Base-by-base conservation (phyloP, 139 green algal genomes). In the Chlorella sp. region DNA sequence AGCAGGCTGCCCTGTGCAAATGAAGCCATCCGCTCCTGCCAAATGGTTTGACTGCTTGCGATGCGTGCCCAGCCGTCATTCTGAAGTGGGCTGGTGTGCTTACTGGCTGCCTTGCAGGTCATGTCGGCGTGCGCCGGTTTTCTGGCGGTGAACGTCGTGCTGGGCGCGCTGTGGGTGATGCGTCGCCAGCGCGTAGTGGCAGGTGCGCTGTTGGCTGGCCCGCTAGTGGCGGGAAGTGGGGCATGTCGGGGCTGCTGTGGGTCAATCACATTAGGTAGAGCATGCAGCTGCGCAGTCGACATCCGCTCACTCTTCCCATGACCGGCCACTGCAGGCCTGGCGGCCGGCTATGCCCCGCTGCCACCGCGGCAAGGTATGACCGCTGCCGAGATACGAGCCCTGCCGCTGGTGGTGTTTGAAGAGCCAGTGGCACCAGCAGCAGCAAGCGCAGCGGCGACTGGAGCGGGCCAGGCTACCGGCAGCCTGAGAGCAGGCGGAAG, bases 91-190 rank as follows among this genome's bases (percentile, higher is more conserved):
- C n/a, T n/a, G n/a, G n/a, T n/a, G 9, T 51, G 44, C 44, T 9
- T 51, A 16, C 44, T 16, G 9, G 44, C 44, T 51, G 44, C 44
- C 44, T 6, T 30, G 69, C 69, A 75, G 69, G 20, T 75, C 34
- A 92, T 96, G 88, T 89, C 67, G 26, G 91, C 91, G 1, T 88
- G 94, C 17, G 87, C 94, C 41, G 94, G 92, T 23, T 81, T 96
- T 64, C 72, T 97, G 82, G 89, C 90, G 17, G 84, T 97, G 38
- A 89, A 87, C 0, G 82, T 96, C 9, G 89, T 96, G 64, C 78
- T 95, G 67, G 88, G 89, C 34, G 93, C 91, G 18, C 95, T 96
- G 62, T 95, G 93, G 74, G 84, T 92, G 34, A 88, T 90, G 64
- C 92, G 91, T 83, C 83, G 81, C 34, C 81, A 90, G 47, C 90